These are phyloP conservation scores for Cladosporium sp. DNA, from an alignment of 2,329 filamentous ascomycete species.

Conservation along the genomic window DNA sequence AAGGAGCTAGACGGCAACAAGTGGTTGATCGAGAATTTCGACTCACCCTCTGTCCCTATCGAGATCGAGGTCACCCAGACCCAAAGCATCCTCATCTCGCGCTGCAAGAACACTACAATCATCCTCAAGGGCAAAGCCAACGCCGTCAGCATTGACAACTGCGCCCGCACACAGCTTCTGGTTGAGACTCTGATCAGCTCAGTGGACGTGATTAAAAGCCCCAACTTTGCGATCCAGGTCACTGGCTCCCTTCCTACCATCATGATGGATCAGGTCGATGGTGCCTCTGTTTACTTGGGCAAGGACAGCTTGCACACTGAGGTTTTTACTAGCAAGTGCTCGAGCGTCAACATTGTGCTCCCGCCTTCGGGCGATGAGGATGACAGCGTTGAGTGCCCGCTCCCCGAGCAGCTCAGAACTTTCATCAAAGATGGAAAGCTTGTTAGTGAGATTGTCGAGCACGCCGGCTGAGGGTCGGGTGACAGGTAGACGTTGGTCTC, in stretches of 20 bases:
- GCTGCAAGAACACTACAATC: conserved; percentile 86
- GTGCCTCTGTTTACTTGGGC: conserved; percentile 80
- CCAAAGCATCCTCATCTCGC: conserved; percentile 87
- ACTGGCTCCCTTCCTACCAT: conserved; percentile 81
- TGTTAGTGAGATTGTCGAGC: conserved; percentile 91
- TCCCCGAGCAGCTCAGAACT: conserved; percentile 87
- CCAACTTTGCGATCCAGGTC: conserved; percentile 83
- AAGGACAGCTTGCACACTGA: conserved; percentile 74
- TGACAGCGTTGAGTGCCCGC: conserved; percentile 80
- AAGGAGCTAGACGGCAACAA: conserved; percentile 65
- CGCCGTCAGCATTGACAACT: conserved; percentile 94
- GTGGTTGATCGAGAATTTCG: conserved; percentile 94
- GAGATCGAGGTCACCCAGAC: conserved; percentile 76
- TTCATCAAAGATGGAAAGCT: conserved; percentile 72
- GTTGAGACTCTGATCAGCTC: conserved; percentile 86
- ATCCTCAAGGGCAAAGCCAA: conserved; percentile 92
- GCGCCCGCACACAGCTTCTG: conserved; percentile 74
- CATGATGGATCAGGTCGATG: conserved; percentile 88
- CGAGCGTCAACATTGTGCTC: conserved; percentile 81
- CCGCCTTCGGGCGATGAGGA: conserved; percentile 60
- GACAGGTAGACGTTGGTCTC: neutral
- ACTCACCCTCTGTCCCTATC: conserved; percentile 67
- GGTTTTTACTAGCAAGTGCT: conserved; percentile 84
- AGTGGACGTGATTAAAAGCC: conserved; percentile 91
- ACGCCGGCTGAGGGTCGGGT: conserved; percentile 62